Evolutionary conservation across 2,329 filamentous ascomycete genomes (phyloP).

Genomic region (Diplodia corticola): DNA sequence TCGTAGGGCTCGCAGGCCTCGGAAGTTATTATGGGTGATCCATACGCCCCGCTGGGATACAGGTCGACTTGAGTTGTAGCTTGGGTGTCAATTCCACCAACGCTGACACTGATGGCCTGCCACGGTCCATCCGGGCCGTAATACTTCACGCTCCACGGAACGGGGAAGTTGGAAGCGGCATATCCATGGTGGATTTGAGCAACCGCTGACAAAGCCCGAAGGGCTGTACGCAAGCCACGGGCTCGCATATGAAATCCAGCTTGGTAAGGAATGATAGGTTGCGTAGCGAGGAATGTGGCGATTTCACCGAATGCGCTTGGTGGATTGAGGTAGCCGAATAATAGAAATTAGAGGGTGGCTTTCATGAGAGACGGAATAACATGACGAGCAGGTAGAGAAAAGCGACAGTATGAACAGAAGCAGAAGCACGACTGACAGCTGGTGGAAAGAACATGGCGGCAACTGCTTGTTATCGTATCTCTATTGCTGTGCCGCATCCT

Average conservation of each 20-base stretch:
- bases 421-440: not conserved
- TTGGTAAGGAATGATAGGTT: not conserved
- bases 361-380: not conserved
- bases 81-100: slow-evolving; percentile 5
- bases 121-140: slow-evolving; percentile 30
- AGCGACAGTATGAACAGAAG: not conserved
- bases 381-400: not conserved
- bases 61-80: slow-evolving; percentile 22
- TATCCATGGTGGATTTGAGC: not conserved
- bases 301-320: not conserved
- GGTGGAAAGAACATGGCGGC: not conserved
- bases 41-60: slow-evolving; percentile 25
- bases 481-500: not conserved
- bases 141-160: slow-evolving; percentile 27
- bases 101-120: slow-evolving; percentile 25
- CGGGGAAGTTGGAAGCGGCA: slow-evolving; percentile 19
- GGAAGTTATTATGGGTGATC: slow-evolving; percentile 10
- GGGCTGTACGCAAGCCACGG: not conserved
- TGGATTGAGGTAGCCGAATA: not conserved
- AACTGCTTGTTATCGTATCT: not conserved
- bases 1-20: slow-evolving; percentile 24
- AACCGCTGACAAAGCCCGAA: not conserved
- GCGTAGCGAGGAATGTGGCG: not conserved
- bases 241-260: not conserved
- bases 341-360: not conserved